Evolutionary conservation across 345 rosid genomes (phyloP).

Genomic region (Lenwebbia sp.): DNA sequence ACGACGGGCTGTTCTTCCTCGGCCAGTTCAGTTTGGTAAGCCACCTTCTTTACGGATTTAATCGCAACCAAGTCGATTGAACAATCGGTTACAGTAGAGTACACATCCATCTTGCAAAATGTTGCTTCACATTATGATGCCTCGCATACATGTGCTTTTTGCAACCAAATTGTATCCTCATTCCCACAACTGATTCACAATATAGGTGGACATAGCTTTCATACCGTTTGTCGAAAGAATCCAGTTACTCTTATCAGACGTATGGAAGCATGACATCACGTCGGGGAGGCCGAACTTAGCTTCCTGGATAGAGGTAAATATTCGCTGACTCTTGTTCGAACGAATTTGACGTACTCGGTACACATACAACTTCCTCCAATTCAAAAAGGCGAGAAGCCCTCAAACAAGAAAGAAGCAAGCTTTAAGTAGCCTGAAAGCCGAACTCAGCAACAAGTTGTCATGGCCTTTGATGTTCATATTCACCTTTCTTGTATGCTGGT

Average conservation of each 20-base stretch:
- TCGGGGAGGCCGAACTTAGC: constrained; percentile 63
- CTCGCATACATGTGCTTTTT: not conserved
- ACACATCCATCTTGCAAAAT: not conserved
- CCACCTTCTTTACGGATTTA: not conserved
- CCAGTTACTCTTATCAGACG: constrained; percentile 32
- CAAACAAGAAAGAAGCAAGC: not conserved
- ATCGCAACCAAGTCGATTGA: not conserved
- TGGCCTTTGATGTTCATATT: not conserved
- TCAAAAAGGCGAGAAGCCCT: not conserved
- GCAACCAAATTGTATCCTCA: not conserved
- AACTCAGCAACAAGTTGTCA: not conserved
- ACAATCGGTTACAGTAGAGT: not conserved
- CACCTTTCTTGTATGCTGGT: not conserved
- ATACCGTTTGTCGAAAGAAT: constrained; percentile 52
- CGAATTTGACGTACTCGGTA: not conserved
- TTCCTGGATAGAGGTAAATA: constrained; percentile 60
- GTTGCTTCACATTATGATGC: not conserved
- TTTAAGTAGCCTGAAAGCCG: not conserved
- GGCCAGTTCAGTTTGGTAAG: constrained; percentile 69
- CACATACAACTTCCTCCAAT: not conserved
- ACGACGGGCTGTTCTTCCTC: constrained; percentile 83
- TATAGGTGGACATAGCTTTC: constrained; percentile 70
- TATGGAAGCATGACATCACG: constrained; percentile 39
- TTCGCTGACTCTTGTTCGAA: not conserved
- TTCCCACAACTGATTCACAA: not conserved